Evolutionary conservation across 768 basidiomycete genomes (phyloP).

Genomic region (Amanita rimosa): DNA sequence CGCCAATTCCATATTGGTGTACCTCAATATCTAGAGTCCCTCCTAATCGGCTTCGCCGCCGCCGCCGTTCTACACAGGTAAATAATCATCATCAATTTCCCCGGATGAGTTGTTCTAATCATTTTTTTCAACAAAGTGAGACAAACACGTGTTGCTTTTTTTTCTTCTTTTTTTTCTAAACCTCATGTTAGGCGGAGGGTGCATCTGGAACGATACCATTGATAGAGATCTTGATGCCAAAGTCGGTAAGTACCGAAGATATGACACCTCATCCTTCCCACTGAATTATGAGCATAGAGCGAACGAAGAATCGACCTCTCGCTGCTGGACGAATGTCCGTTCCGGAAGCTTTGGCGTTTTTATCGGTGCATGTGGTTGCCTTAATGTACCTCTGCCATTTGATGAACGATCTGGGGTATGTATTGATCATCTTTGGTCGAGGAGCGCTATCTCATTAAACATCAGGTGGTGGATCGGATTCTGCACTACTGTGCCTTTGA

Average conservation of each 20-base stretch:
- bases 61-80: background rate
- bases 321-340: slow-evolving; percentile 17
- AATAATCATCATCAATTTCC: background rate
- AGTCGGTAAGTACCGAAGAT: slow-evolving; percentile 15
- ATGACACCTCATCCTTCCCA: background rate
- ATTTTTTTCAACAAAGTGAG: background rate
- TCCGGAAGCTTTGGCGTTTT: slow-evolving; percentile 14
- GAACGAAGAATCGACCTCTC: slow-evolving; percentile 20
- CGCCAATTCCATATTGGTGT: background rate
- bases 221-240: slow-evolving; percentile 19
- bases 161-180: background rate
- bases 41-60: background rate
- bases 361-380: slow-evolving; percentile 3
- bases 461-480: slow-evolving; percentile 12
- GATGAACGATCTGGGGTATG: background rate
- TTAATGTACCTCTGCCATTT: background rate
- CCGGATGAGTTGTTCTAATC: background rate
- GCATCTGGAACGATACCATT: slow-evolving; percentile 18
- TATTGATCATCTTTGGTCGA: background rate
- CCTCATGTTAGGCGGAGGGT: slow-evolving; percentile 12
- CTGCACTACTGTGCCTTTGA: slow-evolving; percentile 14
- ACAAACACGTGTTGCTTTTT: background rate
- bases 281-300: slow-evolving; percentile 12
- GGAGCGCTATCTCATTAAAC: background rate
- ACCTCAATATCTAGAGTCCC: background rate